Evolutionary conservation across 1,139 yeast genomes (phyloP).

Genomic region (Suhomyces atakaporum): DNA sequence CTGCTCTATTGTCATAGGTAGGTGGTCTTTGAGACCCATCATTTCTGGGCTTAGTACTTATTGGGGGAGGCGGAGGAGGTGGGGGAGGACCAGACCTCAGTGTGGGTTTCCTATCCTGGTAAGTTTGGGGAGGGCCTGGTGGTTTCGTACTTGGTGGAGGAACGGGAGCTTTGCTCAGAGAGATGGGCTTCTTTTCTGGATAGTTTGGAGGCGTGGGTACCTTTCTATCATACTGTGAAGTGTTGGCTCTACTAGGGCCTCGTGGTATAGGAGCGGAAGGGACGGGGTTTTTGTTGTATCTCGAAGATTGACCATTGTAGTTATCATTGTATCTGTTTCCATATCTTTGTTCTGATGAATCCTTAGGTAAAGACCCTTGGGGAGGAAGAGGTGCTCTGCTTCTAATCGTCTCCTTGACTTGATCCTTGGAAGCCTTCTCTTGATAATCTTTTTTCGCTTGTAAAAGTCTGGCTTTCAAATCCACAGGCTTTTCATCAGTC

Average conservation of each 20-base stretch:
- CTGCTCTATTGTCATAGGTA: slow-evolving; percentile 10
- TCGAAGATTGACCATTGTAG: slow-evolving; percentile 1
- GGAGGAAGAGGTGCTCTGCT: slow-evolving; percentile 17
- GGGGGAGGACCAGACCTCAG: slow-evolving; percentile 17
- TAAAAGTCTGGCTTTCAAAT: slow-evolving; percentile 23
- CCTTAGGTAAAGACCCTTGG: slow-evolving; percentile 11
- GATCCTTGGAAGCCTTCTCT: slow-evolving; percentile 13
- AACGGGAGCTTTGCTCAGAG: slow-evolving; percentile 4
- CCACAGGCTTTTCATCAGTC: slow-evolving; percentile 12
- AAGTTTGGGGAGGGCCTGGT: slow-evolving; percentile 2
- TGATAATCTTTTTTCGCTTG: slow-evolving; percentile 29
- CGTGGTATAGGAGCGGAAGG: slow-evolving; percentile 2
- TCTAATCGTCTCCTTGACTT: slow-evolving; percentile 7
- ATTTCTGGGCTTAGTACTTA: slow-evolving; percentile 17
- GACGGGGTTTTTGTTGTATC: slow-evolving; percentile 4
- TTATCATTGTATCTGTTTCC: slow-evolving; percentile 9
- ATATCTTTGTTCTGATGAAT: slow-evolving; percentile 6
- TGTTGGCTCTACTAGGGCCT: slow-evolving; percentile 4
- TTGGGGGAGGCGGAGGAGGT: slow-evolving; percentile 30
- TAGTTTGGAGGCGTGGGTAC: slow-evolving; percentile 6
- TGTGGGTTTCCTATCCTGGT: slow-evolving; percentile 6
- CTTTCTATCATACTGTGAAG: slow-evolving; percentile 8
- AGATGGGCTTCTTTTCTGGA: slow-evolving; percentile 2
- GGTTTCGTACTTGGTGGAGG: slow-evolving; percentile 9
- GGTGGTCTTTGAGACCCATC: slow-evolving; percentile 6